phyloP scores from a whole-genome alignment of 331 rosid species.

The Phaseolus coccineus region DNA sequence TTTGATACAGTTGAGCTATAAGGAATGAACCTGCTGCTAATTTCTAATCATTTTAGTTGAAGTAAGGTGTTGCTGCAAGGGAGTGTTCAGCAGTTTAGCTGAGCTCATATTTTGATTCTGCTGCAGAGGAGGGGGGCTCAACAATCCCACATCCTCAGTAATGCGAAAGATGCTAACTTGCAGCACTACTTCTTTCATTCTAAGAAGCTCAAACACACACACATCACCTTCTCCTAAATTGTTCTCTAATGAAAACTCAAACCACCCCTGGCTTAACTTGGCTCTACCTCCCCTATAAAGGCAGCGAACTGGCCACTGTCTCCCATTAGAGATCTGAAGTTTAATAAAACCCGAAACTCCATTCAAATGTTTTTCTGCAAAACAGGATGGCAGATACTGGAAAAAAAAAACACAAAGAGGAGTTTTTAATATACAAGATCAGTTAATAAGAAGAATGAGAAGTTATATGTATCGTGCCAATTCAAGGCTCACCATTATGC shows the following conservation, averaged over 20 bases:
- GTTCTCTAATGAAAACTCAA: conserved; percentile 80
- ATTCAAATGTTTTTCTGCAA: conserved; percentile 89
- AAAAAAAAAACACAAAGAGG: conserved; percentile 42
- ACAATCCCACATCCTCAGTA: conserved; percentile 61
- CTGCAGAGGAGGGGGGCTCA: conserved; percentile 62
- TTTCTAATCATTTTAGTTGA: conserved; percentile 61
- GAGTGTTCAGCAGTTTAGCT: conserved; percentile 53
- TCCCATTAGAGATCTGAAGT: conserved; percentile 81
- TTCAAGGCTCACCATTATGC: conserved; percentile 85
- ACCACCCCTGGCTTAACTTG: conserved; percentile 98
- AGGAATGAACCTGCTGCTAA: conserved; percentile 42
- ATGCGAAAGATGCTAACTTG: conserved; percentile 82
- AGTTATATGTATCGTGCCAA: background rate
- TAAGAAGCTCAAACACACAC: conserved; percentile 88
- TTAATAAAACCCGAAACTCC: conserved; percentile 94
- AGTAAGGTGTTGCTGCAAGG: conserved; percentile 54
- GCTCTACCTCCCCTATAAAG: conserved; percentile 91
- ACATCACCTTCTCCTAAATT: conserved; percentile 96
- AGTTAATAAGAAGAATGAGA: background rate
- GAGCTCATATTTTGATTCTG: conserved; percentile 55
- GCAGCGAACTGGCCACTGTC: conserved; percentile 94
- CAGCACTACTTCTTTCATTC: conserved; percentile 73
- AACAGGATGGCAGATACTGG: conserved; percentile 97
- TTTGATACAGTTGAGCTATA: conserved; percentile 54
- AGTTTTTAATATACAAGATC: background rate